These are phyloP conservation scores for Apophysomyces variabilis DNA, from an alignment of 371 early-diverging fungal genomes.

Conservation along the genomic window DNA sequence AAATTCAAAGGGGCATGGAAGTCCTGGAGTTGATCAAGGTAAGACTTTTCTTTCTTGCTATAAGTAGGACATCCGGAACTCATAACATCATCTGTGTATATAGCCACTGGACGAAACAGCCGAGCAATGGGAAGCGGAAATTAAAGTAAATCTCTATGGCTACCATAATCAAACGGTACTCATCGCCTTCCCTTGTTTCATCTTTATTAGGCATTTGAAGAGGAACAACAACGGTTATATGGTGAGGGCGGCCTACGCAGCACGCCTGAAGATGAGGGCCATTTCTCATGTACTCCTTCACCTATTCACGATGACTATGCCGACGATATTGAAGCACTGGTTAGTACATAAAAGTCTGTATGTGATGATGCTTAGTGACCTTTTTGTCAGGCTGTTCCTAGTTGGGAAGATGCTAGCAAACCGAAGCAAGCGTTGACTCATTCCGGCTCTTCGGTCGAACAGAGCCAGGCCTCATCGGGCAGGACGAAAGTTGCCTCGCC, in stretches of 20 bases:
- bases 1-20: conserved; percentile 61
- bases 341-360: conserved; percentile 1
- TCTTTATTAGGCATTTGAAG: conserved; percentile 34
- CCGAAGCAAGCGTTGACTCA: neutral
- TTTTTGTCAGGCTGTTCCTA: conserved; percentile 32
- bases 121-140: conserved; percentile 49
- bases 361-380: neutral
- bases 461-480: conserved; percentile 12
- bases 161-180: neutral
- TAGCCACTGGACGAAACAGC: conserved; percentile 45
- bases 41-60: neutral
- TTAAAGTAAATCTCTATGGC: conserved; percentile 11
- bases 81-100: neutral
- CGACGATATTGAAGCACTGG: conserved; percentile 45
- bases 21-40: conserved; percentile 54
- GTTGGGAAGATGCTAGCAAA: conserved; percentile 39
- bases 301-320: conserved; percentile 33
- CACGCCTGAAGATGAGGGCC: conserved; percentile 41
- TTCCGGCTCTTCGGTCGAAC: conserved; percentile 8
- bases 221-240: conserved; percentile 37
- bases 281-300: conserved; percentile 41
- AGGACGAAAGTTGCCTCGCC: conserved; percentile 12
- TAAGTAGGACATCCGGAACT: neutral
- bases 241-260: conserved; percentile 30
- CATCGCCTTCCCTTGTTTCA: neutral